Conservation (phyloP, 2,329 filamentous ascomycete genomes). For the Metarhizium album region DNA sequence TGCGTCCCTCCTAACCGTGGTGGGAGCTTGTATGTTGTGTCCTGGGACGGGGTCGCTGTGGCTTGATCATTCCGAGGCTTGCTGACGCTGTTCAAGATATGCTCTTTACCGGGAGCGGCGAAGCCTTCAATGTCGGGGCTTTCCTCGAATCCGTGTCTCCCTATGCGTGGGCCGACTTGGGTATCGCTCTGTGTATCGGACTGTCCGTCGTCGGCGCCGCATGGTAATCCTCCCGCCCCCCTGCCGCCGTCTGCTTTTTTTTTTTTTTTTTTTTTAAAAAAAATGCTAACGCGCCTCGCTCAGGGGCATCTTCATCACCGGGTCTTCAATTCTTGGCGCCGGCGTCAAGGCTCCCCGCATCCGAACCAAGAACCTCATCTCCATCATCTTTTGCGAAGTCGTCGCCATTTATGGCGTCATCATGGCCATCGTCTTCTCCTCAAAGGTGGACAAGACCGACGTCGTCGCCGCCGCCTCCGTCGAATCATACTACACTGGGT, state of each 20-base stretch:
- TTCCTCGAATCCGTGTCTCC: slow-evolving; percentile 93
- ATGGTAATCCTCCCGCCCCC: slow-evolving; percentile 63
- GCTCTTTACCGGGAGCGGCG: slow-evolving; percentile 94
- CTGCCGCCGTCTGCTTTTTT: background rate
- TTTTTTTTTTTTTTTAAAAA: too few relatives aligned
- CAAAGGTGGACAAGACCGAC: slow-evolving; percentile 62
- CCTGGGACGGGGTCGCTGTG: background rate
- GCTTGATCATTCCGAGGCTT: background rate
- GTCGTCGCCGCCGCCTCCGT: slow-evolving; percentile 58
- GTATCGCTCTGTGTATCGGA: slow-evolving; percentile 90
- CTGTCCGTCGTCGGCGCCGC: slow-evolving; percentile 93
- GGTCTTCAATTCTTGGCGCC: slow-evolving; percentile 91
- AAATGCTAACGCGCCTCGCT: background rate
- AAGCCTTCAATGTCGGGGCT: slow-evolving; percentile 92
- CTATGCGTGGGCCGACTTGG: slow-evolving; percentile 83
- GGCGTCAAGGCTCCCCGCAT: slow-evolving; percentile 96
- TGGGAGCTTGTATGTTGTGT: slow-evolving; percentile 61
- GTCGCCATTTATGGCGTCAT: slow-evolving; percentile 99
- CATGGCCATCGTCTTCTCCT: slow-evolving; percentile 97
- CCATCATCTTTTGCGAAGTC: slow-evolving; percentile 99
- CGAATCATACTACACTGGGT: slow-evolving; percentile 87
- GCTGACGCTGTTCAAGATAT: slow-evolving; percentile 56
- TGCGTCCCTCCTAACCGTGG: slow-evolving; percentile 56
- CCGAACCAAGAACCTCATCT: slow-evolving; percentile 98
- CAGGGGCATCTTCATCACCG: slow-evolving; percentile 98